Base-by-base conservation (phyloP, 2,329 filamentous ascomycete species). In the Pseudogymnoascus destructans region DNA sequence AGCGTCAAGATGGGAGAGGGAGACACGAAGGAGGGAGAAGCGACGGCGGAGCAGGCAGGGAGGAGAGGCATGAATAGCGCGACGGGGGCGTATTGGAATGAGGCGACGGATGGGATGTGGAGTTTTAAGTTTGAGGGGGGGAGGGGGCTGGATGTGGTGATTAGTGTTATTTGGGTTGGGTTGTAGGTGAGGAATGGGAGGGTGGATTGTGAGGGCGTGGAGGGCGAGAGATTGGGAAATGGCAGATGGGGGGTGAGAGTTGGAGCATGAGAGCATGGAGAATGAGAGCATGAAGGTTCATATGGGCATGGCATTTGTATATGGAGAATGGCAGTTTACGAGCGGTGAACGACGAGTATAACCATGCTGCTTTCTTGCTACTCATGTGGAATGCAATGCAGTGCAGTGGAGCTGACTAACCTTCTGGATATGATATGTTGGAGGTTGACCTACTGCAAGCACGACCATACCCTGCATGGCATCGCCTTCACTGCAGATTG, bases 51-150 rank as follows among this genome's bases (percentile, higher is more conserved):
- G n/a, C 81, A 85, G 69, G 86, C 87, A 59, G 92, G 90, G 59
- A 83, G 91, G 64, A 82, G 92, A 64, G 93, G 93, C 63, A 93
- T 93, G 88, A 88, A 93, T 76, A 87, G 82, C 71, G 87, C 88
- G 19, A 87, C 86, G 46, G 88, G 87, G 55, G 89, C 87, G 32
- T 93, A 86, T 77, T 93, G 88, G 88, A 89, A 93, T 72, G 87
- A 90, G 74, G 88, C 90, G 75, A 89, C 86, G 73, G 87, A 93
- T 68, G 88, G 88, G 65, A 91, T 91, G 80, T 93, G 86, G 86
- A 89, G 82, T 66, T 90, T 86, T 76, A 93, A 93, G 77, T 92
- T 84, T 70, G 86, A 90, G 66, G 80, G 79, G 59, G 79, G 80
- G 61, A 85, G 84, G 74, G 82, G 82, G 35, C 76, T 87, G 72